phyloP scores from a whole-genome alignment of 1,284 basidiomycete genomes.

The Anthracocystis walkeri region DNA sequence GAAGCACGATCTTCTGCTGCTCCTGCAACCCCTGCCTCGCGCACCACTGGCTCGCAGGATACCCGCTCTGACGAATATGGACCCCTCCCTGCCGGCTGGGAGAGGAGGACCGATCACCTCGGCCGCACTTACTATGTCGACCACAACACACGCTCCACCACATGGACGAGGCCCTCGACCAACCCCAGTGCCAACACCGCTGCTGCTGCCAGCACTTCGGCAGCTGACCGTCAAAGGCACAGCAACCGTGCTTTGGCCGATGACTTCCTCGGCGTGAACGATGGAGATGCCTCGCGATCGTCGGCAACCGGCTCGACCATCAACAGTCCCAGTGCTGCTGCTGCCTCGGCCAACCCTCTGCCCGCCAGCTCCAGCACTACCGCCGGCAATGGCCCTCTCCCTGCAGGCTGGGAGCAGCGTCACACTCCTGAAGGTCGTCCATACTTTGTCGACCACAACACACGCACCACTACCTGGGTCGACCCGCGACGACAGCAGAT shows the following conservation, averaged over 20 bases:
- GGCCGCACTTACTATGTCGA: constrained; percentile 83
- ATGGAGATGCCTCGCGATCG: constrained; percentile 45
- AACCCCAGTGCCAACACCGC: constrained; percentile 57
- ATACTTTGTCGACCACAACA: constrained; percentile 93
- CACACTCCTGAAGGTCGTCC: constrained; percentile 96
- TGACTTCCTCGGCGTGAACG: constrained; percentile 68
- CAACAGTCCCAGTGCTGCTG: constrained; percentile 33
- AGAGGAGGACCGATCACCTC: constrained; percentile 87
- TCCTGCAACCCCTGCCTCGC: constrained; percentile 21
- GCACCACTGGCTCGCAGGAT: constrained; percentile 37
- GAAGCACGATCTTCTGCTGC: constrained; percentile 34
- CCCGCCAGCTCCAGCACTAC: constrained; percentile 74
- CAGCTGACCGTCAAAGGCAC: constrained; percentile 65
- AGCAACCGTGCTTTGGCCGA: constrained; percentile 67
- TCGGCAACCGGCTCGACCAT: constrained; percentile 41
- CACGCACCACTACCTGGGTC: constrained; percentile 96
- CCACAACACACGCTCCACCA: constrained; percentile 92
- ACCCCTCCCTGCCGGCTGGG: constrained; percentile 86
- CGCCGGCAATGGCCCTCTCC: constrained; percentile 83
- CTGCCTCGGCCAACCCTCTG: constrained; percentile 41
- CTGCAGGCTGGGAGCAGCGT: constrained; percentile 97
- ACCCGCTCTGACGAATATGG: constrained; percentile 60
- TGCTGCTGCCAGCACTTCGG: constrained; percentile 57
- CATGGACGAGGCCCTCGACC: constrained; percentile 78
- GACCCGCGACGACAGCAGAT: constrained; percentile 92